Evolutionary conservation across 371 early-diverging fungal species (phyloP).

Genomic region (Mortierella sp.): DNA sequence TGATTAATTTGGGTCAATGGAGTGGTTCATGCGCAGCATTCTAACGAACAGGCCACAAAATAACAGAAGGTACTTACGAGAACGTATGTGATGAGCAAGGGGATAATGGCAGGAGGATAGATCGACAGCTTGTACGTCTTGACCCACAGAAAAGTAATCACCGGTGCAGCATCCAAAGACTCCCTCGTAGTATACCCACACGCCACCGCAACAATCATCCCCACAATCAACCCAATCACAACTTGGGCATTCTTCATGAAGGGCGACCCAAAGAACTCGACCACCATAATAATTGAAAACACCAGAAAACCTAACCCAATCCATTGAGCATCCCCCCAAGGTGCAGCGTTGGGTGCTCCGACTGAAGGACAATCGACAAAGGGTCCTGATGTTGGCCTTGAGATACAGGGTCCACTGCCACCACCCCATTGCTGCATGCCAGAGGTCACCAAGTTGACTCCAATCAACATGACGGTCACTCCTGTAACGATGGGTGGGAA

Average conservation of each 20-base stretch:
- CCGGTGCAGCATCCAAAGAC: slow-evolving; percentile 67
- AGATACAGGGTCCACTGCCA: slow-evolving; percentile 62
- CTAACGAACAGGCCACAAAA: neutral
- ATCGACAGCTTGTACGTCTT: slow-evolving; percentile 70
- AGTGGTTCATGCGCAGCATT: neutral
- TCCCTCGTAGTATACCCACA: slow-evolving; percentile 68
- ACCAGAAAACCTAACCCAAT: slow-evolving; percentile 75
- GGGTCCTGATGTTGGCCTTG: slow-evolving; percentile 66
- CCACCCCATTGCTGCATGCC: slow-evolving; percentile 74
- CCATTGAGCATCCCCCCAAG: slow-evolving; percentile 75
- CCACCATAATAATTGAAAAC: slow-evolving; percentile 69
- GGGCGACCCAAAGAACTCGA: slow-evolving; percentile 76
- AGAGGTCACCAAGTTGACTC: slow-evolving; percentile 67
- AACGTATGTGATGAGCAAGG: slow-evolving; percentile 67
- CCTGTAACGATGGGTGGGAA: slow-evolving; percentile 77
- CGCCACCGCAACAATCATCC: slow-evolving; percentile 73
- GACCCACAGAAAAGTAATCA: slow-evolving; percentile 71
- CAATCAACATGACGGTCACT: slow-evolving; percentile 71
- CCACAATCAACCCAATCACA: slow-evolving; percentile 73
- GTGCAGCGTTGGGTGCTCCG: slow-evolving; percentile 70
- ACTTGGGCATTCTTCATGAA: slow-evolving; percentile 77
- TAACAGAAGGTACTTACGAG: neutral
- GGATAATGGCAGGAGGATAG: slow-evolving; percentile 78
- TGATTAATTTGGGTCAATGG: neutral
- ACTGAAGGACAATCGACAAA: slow-evolving; percentile 69